Conservation (phyloP, 129 eudicot genomes). For the Escallonia herrerae region DNA sequence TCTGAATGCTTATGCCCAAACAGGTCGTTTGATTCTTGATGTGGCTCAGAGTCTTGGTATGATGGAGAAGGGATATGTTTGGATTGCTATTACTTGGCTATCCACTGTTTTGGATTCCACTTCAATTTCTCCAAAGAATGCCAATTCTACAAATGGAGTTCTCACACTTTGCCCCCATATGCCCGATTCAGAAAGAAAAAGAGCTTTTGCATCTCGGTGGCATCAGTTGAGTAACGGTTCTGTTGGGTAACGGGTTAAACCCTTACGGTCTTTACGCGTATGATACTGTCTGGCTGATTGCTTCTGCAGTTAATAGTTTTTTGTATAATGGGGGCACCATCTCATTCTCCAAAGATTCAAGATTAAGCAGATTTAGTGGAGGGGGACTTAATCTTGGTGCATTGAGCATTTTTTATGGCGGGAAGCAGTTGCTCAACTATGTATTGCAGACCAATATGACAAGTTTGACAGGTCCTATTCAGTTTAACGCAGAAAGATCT, state of each 20-base stretch:
- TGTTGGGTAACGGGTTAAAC: slow-evolving; percentile 17
- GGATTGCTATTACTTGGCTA: slow-evolving; percentile 23
- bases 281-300: slow-evolving; percentile 24
- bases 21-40: slow-evolving; percentile 1
- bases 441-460: not conserved
- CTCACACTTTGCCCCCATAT: slow-evolving; percentile 11
- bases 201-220: slow-evolving; percentile 10
- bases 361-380: not conserved
- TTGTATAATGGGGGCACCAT: slow-evolving; percentile 13
- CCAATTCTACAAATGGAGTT: slow-evolving; percentile 4
- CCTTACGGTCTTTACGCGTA: slow-evolving; percentile 19
- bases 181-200: slow-evolving; percentile 11
- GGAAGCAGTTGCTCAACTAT: not conserved
- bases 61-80: slow-evolving; percentile 14
- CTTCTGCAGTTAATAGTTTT: slow-evolving; percentile 14
- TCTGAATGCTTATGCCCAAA: slow-evolving; percentile 2
- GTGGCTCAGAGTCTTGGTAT: slow-evolving; percentile 11
- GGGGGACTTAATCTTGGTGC: not conserved
- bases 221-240: not conserved
- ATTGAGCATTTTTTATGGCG: slow-evolving; percentile 5
- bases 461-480: not conserved
- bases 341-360: slow-evolving; percentile 11
- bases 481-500: not conserved
- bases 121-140: not conserved
- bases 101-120: slow-evolving; percentile 8